Conservation (phyloP, 257 asterid genomes). For the Oldenlandia corymbosa region DNA sequence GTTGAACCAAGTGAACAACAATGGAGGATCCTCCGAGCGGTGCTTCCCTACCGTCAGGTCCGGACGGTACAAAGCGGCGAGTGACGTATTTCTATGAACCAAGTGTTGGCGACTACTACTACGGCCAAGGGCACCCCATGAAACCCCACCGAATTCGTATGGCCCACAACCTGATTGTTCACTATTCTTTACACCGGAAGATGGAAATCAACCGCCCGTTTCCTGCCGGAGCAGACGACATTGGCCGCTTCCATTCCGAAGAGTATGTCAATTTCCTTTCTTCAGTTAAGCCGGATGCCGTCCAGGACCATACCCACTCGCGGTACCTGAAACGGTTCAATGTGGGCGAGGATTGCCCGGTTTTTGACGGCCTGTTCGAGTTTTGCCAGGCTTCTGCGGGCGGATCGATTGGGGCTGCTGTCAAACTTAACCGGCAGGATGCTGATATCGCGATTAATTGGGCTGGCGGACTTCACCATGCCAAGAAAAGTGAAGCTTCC, state of each 20-base stretch:
- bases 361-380: conserved; percentile 51
- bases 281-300: conserved; percentile 48
- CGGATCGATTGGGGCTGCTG: conserved; percentile 83
- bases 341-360: conserved; percentile 65
- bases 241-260: conserved; percentile 54
- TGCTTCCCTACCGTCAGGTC: conserved; percentile 58
- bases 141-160: conserved; percentile 77
- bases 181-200: conserved; percentile 56
- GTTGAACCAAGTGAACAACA: too few relatives aligned
- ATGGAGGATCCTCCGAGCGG: conserved; percentile 45
- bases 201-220: conserved; percentile 66
- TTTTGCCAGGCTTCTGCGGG: conserved; percentile 85
- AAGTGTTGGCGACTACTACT: conserved; percentile 59
- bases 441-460: conserved; percentile 90
- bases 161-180: conserved; percentile 69
- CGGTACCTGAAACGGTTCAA: conserved; percentile 58
- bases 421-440: conserved; percentile 54
- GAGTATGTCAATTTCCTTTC: conserved; percentile 69
- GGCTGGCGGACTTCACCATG: conserved; percentile 94
- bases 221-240: conserved; percentile 48
- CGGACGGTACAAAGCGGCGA: conserved; percentile 70
- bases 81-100: conserved; percentile 80
- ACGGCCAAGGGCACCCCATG: conserved; percentile 81
- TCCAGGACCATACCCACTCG: conserved; percentile 43
- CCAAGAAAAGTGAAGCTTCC: conserved; percentile 77